A percentile compares a stretch with the other conserved stretches of the same genome.
Conservation (phyloP, 108 stramenopile genomes). For the Nitzschia sp. region DNA sequence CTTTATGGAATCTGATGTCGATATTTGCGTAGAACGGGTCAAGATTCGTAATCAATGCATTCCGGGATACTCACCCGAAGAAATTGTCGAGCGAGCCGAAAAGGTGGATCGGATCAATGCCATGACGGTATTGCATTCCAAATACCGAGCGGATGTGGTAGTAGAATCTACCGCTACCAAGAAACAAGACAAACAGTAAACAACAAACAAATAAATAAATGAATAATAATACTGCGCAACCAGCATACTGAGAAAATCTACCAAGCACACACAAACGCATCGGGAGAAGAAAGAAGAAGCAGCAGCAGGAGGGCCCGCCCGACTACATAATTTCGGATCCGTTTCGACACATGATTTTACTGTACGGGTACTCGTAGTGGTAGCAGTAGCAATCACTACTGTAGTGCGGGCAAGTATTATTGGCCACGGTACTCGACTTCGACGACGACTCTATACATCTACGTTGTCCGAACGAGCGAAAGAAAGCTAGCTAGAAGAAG, state of each 20-base stretch:
- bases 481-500: too few relatives aligned
- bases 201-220: not conserved
- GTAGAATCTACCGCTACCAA: slow-evolving; percentile 22
- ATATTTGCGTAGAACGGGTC: slow-evolving; percentile 43
- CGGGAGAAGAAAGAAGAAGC: too few relatives aligned
- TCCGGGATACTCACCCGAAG: slow-evolving; percentile 55
- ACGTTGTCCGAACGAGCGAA: too few relatives aligned
- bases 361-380: too few relatives aligned
- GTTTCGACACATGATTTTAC: not conserved
- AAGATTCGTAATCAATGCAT: slow-evolving; percentile 59
- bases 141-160: slow-evolving; percentile 13
- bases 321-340: not conserved
- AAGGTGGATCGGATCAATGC: slow-evolving; percentile 54
- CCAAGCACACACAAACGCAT: too few relatives aligned
- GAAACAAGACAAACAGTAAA: not conserved
- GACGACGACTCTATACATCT: too few relatives aligned
- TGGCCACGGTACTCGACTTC: too few relatives aligned
- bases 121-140: slow-evolving; percentile 11
- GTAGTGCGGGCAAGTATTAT: too few relatives aligned
- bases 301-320: not conserved
- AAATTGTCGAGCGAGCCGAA: slow-evolving; percentile 47
- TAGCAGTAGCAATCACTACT: too few relatives aligned
- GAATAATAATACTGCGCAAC: not conserved
- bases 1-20: slow-evolving; percentile 49
- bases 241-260: too few relatives aligned